phyloP scores from a whole-genome alignment of 2,329 filamentous ascomycete species.

The Tolypocladium inflatum region DNA sequence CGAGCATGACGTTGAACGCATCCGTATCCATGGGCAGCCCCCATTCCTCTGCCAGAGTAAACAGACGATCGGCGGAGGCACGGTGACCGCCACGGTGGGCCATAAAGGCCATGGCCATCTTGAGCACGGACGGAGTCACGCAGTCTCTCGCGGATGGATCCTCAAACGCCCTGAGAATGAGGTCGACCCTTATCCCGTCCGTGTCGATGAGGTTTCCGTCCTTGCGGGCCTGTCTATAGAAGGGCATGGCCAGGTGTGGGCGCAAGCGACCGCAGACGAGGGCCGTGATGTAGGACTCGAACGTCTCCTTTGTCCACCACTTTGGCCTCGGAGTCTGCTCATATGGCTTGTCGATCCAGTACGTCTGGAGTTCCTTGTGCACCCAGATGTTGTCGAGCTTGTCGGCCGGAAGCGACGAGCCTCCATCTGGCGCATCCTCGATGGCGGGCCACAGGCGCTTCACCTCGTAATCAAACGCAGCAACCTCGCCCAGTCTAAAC shows the following conservation, averaged over 20 bases:
- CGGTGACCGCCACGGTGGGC: slow-evolving; percentile 23
- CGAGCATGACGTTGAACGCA: slow-evolving; percentile 38
- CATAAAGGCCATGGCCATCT: slow-evolving; percentile 34
- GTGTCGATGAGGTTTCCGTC: slow-evolving; percentile 23
- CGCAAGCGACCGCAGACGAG: slow-evolving; percentile 29
- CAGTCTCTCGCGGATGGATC: slow-evolving; percentile 21
- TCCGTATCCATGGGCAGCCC: slow-evolving; percentile 34
- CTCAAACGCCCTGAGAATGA: slow-evolving; percentile 29
- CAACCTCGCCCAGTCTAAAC: slow-evolving; percentile 26
- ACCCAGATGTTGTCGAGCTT: slow-evolving; percentile 21
- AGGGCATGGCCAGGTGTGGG: slow-evolving; percentile 17
- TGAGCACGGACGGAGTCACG: slow-evolving; percentile 30
- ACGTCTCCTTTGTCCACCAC: slow-evolving; percentile 30
- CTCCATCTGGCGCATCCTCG: slow-evolving; percentile 15
- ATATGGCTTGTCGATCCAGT: slow-evolving; percentile 22
- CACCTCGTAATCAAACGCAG: slow-evolving; percentile 21
- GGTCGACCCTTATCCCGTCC: slow-evolving; percentile 25
- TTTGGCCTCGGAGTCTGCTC: slow-evolving; percentile 28
- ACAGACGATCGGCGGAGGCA: slow-evolving; percentile 23
- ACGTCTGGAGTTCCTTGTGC: slow-evolving; percentile 20
- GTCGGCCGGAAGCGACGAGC: slow-evolving; percentile 11
- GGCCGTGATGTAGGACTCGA: slow-evolving; percentile 31
- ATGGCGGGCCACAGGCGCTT: slow-evolving; percentile 26
- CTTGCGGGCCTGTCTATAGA: slow-evolving; percentile 22
- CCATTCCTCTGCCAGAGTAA: slow-evolving; percentile 24